Evolutionary conservation across 495 filamentous ascomycete species (phyloP).

Genomic region (Trypethelium eluteriae): DNA sequence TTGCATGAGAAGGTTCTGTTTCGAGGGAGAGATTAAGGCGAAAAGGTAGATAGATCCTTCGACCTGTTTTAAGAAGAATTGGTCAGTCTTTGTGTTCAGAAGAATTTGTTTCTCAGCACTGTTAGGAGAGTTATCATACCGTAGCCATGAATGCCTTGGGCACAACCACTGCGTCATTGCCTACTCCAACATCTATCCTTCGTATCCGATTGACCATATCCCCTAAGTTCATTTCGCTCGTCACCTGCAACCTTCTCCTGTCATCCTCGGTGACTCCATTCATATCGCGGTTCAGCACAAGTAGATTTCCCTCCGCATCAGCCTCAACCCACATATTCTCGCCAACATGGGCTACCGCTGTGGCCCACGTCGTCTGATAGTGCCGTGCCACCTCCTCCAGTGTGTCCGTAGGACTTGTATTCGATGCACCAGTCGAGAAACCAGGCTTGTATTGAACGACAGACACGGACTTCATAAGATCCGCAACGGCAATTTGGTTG

Average conservation of each 20-base stretch:
- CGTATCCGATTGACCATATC: slow-evolving; percentile 88
- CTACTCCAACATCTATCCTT: slow-evolving; percentile 51
- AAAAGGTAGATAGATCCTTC: slow-evolving; percentile 91
- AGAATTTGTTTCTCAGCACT: slow-evolving; percentile 1
- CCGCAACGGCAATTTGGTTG: slow-evolving; percentile 72
- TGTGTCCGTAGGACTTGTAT: slow-evolving; percentile 29
- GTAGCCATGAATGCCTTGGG: slow-evolving; percentile 86
- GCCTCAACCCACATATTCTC: slow-evolving; percentile 67
- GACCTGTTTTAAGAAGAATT: slow-evolving; percentile 44
- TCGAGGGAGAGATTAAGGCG: slow-evolving; percentile 58
- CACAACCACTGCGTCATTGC: slow-evolving; percentile 54
- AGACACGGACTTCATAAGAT: slow-evolving; percentile 89
- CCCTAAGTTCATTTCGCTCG: slow-evolving; percentile 72
- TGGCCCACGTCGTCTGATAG: slow-evolving; percentile 71
- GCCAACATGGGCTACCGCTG: slow-evolving; percentile 64
- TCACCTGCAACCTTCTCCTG: slow-evolving; percentile 58
- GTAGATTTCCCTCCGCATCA: slow-evolving; percentile 80
- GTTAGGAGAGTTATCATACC: slow-evolving; percentile 44
- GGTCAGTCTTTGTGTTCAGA: background rate
- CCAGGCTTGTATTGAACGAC: slow-evolving; percentile 59
- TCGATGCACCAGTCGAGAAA: slow-evolving; percentile 27
- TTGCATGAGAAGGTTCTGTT: slow-evolving; percentile 72
- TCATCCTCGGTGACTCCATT: slow-evolving; percentile 70
- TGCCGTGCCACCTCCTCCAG: slow-evolving; percentile 72
- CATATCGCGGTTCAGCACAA: slow-evolving; percentile 63